phyloP scores from a whole-genome alignment of 2,329 filamentous ascomycete genomes.

The Colletotrichum sidae region DNA sequence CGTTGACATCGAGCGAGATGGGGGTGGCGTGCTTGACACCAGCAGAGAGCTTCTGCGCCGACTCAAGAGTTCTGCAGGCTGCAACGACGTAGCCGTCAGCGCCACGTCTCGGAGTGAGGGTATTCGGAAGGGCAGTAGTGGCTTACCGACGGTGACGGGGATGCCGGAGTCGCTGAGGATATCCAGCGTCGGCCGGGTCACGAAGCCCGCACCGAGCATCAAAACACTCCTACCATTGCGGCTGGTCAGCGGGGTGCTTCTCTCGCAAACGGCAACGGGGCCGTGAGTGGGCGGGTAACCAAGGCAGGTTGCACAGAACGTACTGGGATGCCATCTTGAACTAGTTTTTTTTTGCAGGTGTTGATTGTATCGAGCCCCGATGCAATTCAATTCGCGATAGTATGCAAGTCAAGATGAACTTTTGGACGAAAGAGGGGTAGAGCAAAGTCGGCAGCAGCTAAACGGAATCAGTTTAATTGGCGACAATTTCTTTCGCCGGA shows the following conservation, averaged over 20 bases:
- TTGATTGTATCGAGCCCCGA: conserved; percentile 11
- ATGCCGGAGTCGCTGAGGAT: conserved; percentile 71
- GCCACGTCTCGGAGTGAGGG: background rate
- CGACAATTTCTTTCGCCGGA: background rate
- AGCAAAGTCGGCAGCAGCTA: background rate
- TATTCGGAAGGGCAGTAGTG: background rate
- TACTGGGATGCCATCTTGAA: conserved; percentile 34
- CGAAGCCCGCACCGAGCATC: conserved; percentile 67
- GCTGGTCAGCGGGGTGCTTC: conserved; percentile 7
- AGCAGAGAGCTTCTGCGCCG: conserved; percentile 78
- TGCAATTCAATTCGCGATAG: conserved; percentile 5
- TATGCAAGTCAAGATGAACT: conserved; percentile 15
- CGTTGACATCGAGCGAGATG: conserved; percentile 86
- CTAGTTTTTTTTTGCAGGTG: background rate
- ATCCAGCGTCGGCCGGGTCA: conserved; percentile 73
- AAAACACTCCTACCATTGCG: conserved; percentile 41
- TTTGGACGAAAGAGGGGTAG: conserved; percentile 1
- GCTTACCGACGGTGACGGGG: conserved; percentile 73
- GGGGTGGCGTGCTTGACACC: conserved; percentile 79
- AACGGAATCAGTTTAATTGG: conserved; percentile 1
- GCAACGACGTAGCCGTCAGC: conserved; percentile 11
- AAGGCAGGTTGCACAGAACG: background rate
- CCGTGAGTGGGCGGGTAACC: background rate
- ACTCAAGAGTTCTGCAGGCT: conserved; percentile 86
- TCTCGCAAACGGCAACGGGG: conserved; percentile 1